phyloP scores from a whole-genome alignment of 768 basidiomycete genomes.

The Pholiota molesta region DNA sequence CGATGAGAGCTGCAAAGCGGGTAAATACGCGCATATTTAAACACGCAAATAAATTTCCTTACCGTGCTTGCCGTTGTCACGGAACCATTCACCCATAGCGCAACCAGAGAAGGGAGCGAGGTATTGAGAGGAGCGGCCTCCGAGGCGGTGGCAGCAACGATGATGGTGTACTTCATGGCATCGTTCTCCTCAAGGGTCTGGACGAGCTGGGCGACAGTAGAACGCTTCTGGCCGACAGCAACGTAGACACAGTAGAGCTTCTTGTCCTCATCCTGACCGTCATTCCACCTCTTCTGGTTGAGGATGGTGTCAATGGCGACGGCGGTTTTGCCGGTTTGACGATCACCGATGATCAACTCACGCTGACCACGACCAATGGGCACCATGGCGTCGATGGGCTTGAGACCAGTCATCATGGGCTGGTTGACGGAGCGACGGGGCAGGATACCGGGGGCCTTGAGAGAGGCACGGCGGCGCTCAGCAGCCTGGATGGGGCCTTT shows the following conservation, averaged over 20 bases:
- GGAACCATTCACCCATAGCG: slow-evolving; percentile 99
- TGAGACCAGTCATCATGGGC: slow-evolving; percentile 99
- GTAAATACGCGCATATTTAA: slow-evolving; percentile 9
- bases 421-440: slow-evolving; percentile 99
- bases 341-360: slow-evolving; percentile 99
- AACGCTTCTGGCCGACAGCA: slow-evolving; percentile 98
- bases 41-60: slow-evolving; percentile 24
- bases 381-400: slow-evolving; percentile 99
- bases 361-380: slow-evolving; percentile 99
- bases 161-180: slow-evolving; percentile 99
- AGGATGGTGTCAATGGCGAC: slow-evolving; percentile 99
- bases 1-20: slow-evolving; percentile 75
- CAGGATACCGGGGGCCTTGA: slow-evolving; percentile 99
- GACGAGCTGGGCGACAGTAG: slow-evolving; percentile 98
- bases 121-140: slow-evolving; percentile 99
- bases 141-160: slow-evolving; percentile 98
- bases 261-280: slow-evolving; percentile 94
- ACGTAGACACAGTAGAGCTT: slow-evolving; percentile 99
- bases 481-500: slow-evolving; percentile 95
- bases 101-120: slow-evolving; percentile 99
- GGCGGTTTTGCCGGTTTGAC: slow-evolving; percentile 99
- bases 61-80: slow-evolving; percentile 99
- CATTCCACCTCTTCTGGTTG: slow-evolving; percentile 99
- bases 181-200: slow-evolving; percentile 99
- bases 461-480: slow-evolving; percentile 94